These are phyloP conservation scores for Fusarium sp. DNA, from an alignment of 2,329 filamentous ascomycete species.

Conservation along the genomic window DNA sequence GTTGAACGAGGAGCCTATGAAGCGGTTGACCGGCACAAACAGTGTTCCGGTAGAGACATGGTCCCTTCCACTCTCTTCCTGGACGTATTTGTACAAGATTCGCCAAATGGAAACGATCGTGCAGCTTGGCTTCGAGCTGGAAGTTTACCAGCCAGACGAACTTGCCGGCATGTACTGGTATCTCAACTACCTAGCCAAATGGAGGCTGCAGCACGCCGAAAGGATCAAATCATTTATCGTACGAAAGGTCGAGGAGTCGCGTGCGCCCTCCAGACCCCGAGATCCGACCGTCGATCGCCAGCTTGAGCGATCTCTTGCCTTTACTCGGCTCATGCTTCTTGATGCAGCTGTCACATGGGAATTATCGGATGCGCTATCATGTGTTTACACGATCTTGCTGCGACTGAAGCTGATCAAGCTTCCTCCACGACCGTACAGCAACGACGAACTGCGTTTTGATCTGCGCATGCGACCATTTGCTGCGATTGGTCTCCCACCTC, in stretches of 20 bases:
- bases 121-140: slow-evolving; percentile 93
- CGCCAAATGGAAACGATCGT: slow-evolving; percentile 87
- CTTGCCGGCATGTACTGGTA: slow-evolving; percentile 93
- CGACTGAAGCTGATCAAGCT: slow-evolving; percentile 67
- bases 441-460: slow-evolving; percentile 77
- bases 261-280: slow-evolving; percentile 17
- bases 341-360: slow-evolving; percentile 73
- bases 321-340: slow-evolving; percentile 70
- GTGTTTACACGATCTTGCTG: slow-evolving; percentile 74
- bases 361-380: slow-evolving; percentile 65
- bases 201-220: slow-evolving; percentile 75
- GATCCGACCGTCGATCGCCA: slow-evolving; percentile 54
- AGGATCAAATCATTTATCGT: slow-evolving; percentile 76
- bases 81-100: slow-evolving; percentile 93
- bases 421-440: slow-evolving; percentile 72
- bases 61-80: slow-evolving; percentile 82
- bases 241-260: slow-evolving; percentile 51
- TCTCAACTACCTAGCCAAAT: slow-evolving; percentile 77
- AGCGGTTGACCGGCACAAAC: slow-evolving; percentile 54
- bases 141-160: slow-evolving; percentile 89
- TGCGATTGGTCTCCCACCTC: slow-evolving; percentile 72
- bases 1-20: slow-evolving; percentile 70
- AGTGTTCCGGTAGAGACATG: slow-evolving; percentile 64
- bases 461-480: slow-evolving; percentile 89
- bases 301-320: slow-evolving; percentile 62